Conservation (phyloP, 1,284 basidiomycete species). For the Ustilago hordei region DNA sequence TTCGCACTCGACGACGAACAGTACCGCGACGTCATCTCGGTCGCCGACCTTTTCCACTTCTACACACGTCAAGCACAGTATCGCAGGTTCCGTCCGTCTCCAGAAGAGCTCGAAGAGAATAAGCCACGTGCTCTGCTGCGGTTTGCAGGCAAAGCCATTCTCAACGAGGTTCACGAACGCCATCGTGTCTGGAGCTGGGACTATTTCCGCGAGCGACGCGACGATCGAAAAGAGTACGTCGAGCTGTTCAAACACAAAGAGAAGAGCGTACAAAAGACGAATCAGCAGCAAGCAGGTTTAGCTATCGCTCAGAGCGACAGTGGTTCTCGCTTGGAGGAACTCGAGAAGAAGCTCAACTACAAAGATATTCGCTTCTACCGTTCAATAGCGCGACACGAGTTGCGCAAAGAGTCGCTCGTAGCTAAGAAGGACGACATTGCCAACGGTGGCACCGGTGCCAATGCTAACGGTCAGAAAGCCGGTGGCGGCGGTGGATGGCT, state of each 20-base stretch:
- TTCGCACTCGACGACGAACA: conserved; percentile 93
- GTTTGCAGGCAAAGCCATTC: conserved; percentile 86
- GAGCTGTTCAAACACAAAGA: conserved; percentile 84
- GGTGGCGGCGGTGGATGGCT: conserved; percentile 63
- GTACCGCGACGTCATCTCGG: conserved; percentile 91
- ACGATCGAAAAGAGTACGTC: conserved; percentile 86
- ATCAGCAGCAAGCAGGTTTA: conserved; percentile 58
- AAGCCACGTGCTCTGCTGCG: conserved; percentile 79
- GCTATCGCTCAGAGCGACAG: conserved; percentile 54
- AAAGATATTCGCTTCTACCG: conserved; percentile 98
- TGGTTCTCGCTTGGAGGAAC: conserved; percentile 73
- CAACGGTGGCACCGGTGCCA: conserved; percentile 68
- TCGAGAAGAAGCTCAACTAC: conserved; percentile 88
- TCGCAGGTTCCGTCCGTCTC: conserved; percentile 76
- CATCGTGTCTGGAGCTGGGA: conserved; percentile 90
- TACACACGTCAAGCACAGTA: conserved; percentile 87
- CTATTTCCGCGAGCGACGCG: conserved; percentile 87
- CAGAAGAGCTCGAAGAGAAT: conserved; percentile 77
- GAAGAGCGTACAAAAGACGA: conserved; percentile 53
- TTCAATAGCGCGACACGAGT: conserved; percentile 88
- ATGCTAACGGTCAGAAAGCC: conserved; percentile 70
- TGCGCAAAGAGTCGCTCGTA: conserved; percentile 79
- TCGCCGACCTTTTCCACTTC: conserved; percentile 97
- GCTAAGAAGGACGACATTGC: conserved; percentile 69
- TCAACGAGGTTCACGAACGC: conserved; percentile 86